phyloP scores from a whole-genome alignment of 306 rosid genomes.

The Cicer bijugum region DNA sequence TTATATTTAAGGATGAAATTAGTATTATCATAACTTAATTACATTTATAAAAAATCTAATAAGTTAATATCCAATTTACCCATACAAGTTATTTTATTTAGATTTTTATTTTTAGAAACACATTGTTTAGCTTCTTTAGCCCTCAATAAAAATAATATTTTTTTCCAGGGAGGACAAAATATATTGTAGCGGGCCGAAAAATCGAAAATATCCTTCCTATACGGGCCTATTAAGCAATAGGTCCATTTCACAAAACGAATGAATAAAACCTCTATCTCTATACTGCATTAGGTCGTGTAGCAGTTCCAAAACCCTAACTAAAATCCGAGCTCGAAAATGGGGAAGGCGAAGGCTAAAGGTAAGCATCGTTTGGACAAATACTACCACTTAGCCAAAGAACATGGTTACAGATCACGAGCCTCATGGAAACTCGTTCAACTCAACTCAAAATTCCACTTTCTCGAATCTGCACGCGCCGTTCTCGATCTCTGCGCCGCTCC shows the following conservation, averaged over 20 bases:
- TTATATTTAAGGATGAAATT: too few relatives aligned
- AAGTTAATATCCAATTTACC: too few relatives aligned
- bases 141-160: too few relatives aligned
- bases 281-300: too few relatives aligned
- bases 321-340: constrained; percentile 47
- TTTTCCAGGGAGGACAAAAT: too few relatives aligned
- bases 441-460: constrained; percentile 67
- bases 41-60: too few relatives aligned
- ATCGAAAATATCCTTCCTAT: not conserved
- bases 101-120: too few relatives aligned
- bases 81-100: too few relatives aligned
- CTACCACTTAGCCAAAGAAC: constrained; percentile 87
- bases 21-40: too few relatives aligned
- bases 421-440: constrained; percentile 93
- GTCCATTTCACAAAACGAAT: not conserved
- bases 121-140: too few relatives aligned
- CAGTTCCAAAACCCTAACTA: constrained; percentile 32
- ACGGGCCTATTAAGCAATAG: not conserved
- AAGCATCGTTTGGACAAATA: constrained; percentile 94
- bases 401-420: constrained; percentile 92
- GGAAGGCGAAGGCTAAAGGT: constrained; percentile 91
- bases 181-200: not conserved
- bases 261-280: not conserved
- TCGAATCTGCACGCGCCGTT: constrained; percentile 75
- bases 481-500: constrained; percentile 99